Percentiles rank a stretch among this genome's conserved stretches.
phyloP scores from a whole-genome alignment of 2,329 filamentous ascomycete species.

The Monascus ruber region DNA sequence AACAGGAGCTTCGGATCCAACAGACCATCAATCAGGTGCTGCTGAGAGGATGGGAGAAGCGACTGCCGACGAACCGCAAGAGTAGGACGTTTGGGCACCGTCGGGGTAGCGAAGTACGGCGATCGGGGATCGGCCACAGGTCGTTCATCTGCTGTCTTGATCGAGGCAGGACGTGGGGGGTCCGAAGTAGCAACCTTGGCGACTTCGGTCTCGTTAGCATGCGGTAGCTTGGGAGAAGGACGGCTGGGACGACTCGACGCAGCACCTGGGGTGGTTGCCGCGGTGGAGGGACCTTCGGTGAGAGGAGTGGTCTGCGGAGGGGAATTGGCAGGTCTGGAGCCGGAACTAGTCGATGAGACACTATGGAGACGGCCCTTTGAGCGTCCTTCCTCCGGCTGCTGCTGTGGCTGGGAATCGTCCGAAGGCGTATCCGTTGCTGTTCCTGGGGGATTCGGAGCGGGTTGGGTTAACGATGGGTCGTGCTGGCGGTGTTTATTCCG shows the following conservation, averaged over 20 bases:
- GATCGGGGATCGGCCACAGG: slow-evolving; percentile 5
- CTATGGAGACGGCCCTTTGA: neutral
- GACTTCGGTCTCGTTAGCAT: neutral
- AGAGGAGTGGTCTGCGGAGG: slow-evolving; percentile 14
- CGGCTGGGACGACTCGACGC: slow-evolving; percentile 12
- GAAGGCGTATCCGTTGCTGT: neutral
- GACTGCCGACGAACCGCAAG: slow-evolving; percentile 28
- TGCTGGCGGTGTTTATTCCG: neutral
- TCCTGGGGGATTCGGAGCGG: neutral
- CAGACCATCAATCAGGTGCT: slow-evolving; percentile 25
- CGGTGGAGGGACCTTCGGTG: slow-evolving; percentile 9
- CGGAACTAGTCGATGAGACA: neutral
- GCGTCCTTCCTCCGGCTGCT: neutral
- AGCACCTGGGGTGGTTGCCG: slow-evolving; percentile 9
- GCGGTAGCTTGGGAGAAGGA: slow-evolving; percentile 10
- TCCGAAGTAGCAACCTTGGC: slow-evolving; percentile 7
- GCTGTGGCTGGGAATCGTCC: neutral
- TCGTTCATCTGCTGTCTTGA: slow-evolving; percentile 19
- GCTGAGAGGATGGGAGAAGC: slow-evolving; percentile 27
- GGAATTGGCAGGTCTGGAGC: slow-evolving; percentile 9
- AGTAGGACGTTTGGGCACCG: slow-evolving; percentile 20
- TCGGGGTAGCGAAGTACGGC: slow-evolving; percentile 6
- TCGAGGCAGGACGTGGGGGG: slow-evolving; percentile 13
- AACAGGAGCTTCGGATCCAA: slow-evolving; percentile 16
- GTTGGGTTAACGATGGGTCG: neutral